Evolutionary conservation across 2,329 filamentous ascomycete species (phyloP), one percentile per base, ranked within the genome.

Genomic region (Fusarium tuaranense): DNA sequence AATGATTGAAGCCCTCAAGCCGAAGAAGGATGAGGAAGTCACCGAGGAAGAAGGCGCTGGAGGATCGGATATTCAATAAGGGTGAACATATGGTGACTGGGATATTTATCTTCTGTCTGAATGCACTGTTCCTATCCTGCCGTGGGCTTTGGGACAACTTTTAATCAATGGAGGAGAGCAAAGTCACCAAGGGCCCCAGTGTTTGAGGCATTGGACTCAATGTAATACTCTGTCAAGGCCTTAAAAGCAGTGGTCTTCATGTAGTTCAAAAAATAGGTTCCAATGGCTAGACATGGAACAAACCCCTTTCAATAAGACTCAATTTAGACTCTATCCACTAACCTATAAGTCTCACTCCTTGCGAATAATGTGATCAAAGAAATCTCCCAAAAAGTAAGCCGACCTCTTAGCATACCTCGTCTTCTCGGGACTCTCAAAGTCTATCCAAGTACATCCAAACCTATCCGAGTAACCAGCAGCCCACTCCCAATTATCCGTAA

Each of bases 401-500:
- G 76, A 78, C 34, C 73, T 70, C 61, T 78, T 77, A 0, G 76
- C 73, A 60, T 75, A 77, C n/a, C 75, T 71, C 13, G 58, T 64
- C 61, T 65, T 73, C 22, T 70, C 59, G 0, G 74, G 66, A 25
- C 67, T 53, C 30, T 73, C 67, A 57, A 83, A 85, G 64, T 86
- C 83, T 7, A 85, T 78, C 82, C 83, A 86, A 0, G 82, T 84
- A 10, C 80, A 80, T 0, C 84, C 84, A 46, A 86, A 85, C 1
- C 84, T 76, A 67, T 84, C 83, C 0, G 80, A 81, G 63, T 78
- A 85, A 0, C 84, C 84, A 2, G 82, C 82, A n/a, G 83, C 81
- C 84, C 84, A 86, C 68, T 86, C 82, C 83, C 84, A 85, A n/a
- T 85, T 85, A 63, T 85, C 84, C 0, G 81, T 81, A 48, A 85